Evolutionary conservation across 2,329 filamentous ascomycete species (phyloP), one percentile per base, ranked within the genome.

Genomic region (Penicillium glabrum): DNA sequence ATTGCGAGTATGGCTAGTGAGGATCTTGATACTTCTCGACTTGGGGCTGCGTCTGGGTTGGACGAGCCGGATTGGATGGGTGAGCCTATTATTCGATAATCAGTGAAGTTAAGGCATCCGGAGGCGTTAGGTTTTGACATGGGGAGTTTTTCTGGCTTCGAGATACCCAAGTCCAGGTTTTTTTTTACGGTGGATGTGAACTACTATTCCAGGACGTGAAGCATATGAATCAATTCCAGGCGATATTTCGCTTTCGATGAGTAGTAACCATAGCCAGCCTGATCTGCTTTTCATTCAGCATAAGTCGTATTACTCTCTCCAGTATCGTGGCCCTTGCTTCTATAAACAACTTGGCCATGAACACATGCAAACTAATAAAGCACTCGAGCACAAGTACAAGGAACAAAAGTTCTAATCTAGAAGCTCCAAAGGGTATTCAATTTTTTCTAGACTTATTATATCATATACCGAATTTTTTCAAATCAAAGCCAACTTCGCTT

Each of bases 1-100:
- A 37, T 60, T 39, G 66, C 57, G 4, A 62, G 62, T 19, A 37
- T 60, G 41, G 66, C 57, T 3, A 62, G 62, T 54, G 67, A 66
- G 21, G 68, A 69, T 51, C 64, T 63, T 14, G 67, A 71, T 50
- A 64, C 63, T 16, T 57, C 60, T 6, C 63, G 69, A 50, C 31
- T 62, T 71, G 10, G 56, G 57, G 39, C 53, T 10, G 43, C 55
- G 29, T 58, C 65, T 43, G 72, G 69, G 8, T 57, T 80, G 33
- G 72, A 75, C 48, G 77, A 78, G 59, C 75, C 78, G 43, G 78
- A 80, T 58, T 80, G 77, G 78, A 79, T 81, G 76, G 75, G 75
- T 9, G 78, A 80, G 60, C 76, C 78, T 37, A 76, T 79, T 45
- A 77, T 81, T 65, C 75, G 78, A 19, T 59, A 37, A 51, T 51